phyloP scores from a whole-genome alignment of 2,329 filamentous ascomycete species.

The Xylaria arbuscula region DNA sequence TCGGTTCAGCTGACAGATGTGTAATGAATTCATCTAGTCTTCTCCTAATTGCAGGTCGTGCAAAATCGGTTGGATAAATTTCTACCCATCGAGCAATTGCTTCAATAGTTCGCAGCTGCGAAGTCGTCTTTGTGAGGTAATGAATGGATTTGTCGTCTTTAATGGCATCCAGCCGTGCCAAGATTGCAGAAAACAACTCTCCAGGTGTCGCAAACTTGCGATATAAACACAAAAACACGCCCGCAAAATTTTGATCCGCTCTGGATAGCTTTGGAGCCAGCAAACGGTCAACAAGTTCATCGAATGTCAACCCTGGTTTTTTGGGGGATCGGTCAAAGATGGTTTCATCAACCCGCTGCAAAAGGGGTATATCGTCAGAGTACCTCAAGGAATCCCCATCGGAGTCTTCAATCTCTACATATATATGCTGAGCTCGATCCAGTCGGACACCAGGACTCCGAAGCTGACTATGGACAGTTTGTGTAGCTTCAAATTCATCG shows the following conservation, averaged over 20 bases:
- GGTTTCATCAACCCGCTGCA: constrained; percentile 74
- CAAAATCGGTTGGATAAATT: constrained; percentile 92
- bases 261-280: constrained; percentile 84
- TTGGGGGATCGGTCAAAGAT: constrained; percentile 65
- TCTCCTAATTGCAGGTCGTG: constrained; percentile 76
- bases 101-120: constrained; percentile 84
- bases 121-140: constrained; percentile 80
- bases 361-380: constrained; percentile 74
- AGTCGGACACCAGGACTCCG: constrained; percentile 64
- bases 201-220: constrained; percentile 90
- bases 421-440: constrained; percentile 58
- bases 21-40: constrained; percentile 80
- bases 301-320: constrained; percentile 66
- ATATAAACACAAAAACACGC: constrained; percentile 92
- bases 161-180: constrained; percentile 78
- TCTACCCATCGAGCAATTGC: constrained; percentile 90
- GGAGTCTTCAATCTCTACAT: constrained; percentile 77
- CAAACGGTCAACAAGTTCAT: constrained; percentile 87
- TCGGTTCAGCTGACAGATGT: constrained; percentile 78
- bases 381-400: constrained; percentile 73
- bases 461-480: constrained; percentile 61
- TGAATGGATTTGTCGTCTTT: constrained; percentile 73
- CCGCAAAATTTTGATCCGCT: constrained; percentile 86
- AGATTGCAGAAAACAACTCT: constrained; percentile 80
- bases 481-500: constrained; percentile 60